These are phyloP conservation scores for Liriodendron chinense DNA, from an alignment of 164 flowering plant species.

Conservation along the genomic window DNA sequence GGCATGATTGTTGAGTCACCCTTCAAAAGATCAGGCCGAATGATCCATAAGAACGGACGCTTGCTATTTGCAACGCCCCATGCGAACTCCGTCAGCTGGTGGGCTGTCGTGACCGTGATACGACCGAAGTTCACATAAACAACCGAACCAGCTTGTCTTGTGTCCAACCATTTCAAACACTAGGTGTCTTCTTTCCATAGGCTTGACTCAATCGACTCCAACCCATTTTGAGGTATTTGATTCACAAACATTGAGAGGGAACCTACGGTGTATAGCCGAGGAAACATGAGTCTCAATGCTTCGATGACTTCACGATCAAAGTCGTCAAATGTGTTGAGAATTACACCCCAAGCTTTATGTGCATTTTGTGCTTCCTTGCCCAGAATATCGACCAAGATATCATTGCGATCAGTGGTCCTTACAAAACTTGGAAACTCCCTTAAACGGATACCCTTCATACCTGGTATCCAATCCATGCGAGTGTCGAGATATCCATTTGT, in stretches of 20 bases:
- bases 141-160: constrained; percentile 22
- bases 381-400: constrained; percentile 25
- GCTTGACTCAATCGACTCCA: constrained; percentile 1
- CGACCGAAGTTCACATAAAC: constrained; percentile 42
- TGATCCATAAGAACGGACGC: constrained; percentile 44
- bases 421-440: constrained; percentile 36
- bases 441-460: constrained; percentile 33
- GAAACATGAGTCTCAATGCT: constrained; percentile 7
- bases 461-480: constrained; percentile 35
- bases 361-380: constrained; percentile 1
- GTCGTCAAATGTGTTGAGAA: constrained; percentile 21
- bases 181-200: constrained; percentile 35
- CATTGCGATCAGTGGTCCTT: constrained; percentile 25
- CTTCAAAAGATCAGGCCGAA: constrained; percentile 44
- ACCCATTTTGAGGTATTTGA: neutral
- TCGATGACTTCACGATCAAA: constrained; percentile 19
- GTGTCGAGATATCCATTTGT: constrained; percentile 36
- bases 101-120: constrained; percentile 24
- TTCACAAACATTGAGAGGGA: constrained; percentile 15
- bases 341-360: constrained; percentile 11
- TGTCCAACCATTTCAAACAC: constrained; percentile 38
- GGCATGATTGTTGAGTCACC: constrained; percentile 28
- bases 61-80: constrained; percentile 45
- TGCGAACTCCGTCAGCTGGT: constrained; percentile 36
- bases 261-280: constrained; percentile 24